Conservation (phyloP, 331 rosid genomes). For the Dryas integrifolia region DNA sequence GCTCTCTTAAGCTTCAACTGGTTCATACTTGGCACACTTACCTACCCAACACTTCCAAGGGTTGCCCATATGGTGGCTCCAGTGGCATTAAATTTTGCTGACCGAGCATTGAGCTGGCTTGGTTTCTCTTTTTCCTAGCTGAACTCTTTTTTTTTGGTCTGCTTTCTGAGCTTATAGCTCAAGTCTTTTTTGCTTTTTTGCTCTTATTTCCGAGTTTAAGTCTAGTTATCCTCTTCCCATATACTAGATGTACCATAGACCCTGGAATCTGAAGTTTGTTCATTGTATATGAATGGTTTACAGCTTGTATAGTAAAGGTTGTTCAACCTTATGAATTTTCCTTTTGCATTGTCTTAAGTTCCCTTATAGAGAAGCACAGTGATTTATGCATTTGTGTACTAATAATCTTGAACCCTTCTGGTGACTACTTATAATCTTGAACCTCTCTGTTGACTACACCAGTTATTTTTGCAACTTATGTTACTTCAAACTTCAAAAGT, state of each 20-base stretch:
- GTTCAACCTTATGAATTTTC: too few species aligned
- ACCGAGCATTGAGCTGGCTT: slow-evolving; percentile 27
- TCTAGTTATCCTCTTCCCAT: neutral
- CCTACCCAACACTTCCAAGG: slow-evolving; percentile 71
- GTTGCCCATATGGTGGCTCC: slow-evolving; percentile 44
- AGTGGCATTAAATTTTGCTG: slow-evolving; percentile 20
- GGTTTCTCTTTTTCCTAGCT: slow-evolving; percentile 32
- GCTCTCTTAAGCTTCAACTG: slow-evolving; percentile 84
- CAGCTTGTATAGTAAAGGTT: neutral
- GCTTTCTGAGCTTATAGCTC: too few species aligned
- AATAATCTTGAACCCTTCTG: neutral
- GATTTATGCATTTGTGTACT: too few species aligned
- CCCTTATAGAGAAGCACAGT: too few species aligned
- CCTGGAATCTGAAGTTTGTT: neutral
- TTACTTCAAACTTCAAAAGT: neutral
- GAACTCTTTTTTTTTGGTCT: neutral
- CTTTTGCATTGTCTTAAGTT: too few species aligned
- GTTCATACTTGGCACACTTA: slow-evolving; percentile 73
- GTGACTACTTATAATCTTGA: neutral
- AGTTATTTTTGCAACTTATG: neutral
- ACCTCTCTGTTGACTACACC: neutral
- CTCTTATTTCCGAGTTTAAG: too few species aligned
- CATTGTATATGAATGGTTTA: neutral
- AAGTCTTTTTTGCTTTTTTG: neutral
- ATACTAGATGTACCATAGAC: neutral